phyloP scores from a whole-genome alignment of 164 flowering plant species.

The Echeveria elegans region DNA sequence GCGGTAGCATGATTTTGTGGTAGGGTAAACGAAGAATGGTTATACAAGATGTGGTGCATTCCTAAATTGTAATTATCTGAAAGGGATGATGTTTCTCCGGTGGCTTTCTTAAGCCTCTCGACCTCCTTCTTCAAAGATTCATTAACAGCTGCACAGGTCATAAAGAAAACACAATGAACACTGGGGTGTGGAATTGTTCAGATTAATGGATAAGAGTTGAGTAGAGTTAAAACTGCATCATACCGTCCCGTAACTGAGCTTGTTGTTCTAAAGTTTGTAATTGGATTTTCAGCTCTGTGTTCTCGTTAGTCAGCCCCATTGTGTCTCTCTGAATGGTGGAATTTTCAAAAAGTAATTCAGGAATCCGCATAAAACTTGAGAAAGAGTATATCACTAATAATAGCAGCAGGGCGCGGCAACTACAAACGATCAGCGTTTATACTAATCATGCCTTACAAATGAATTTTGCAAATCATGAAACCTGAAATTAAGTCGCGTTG shows the following conservation, averaged over 20 bases:
- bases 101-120: conserved; percentile 67
- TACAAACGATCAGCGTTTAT: neutral
- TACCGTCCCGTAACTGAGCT: conserved; percentile 94
- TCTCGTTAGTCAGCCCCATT: conserved; percentile 61
- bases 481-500: neutral
- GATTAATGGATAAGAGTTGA: neutral
- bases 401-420: neutral
- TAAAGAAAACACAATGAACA: neutral
- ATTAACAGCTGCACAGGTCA: conserved; percentile 43
- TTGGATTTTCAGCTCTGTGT: conserved; percentile 87
- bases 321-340: conserved; percentile 63
- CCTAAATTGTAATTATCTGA: conserved; percentile 52
- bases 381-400: neutral
- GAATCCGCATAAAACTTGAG: neutral
- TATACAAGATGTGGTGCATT: conserved; percentile 46
- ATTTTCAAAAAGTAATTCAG: conserved; percentile 11
- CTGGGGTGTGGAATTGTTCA: neutral
- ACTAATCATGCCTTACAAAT: neutral
- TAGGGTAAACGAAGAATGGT: conserved; percentile 34
- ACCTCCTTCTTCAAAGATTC: conserved; percentile 83
- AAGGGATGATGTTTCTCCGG: conserved; percentile 47
- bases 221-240: conserved; percentile 8
- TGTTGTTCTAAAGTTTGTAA: conserved; percentile 97
- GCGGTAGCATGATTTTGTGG: conserved; percentile 31
- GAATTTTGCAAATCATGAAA: neutral